Conservation (phyloP, 2,329 filamentous ascomycete genomes). For the Bipolaris bicolor region DNA sequence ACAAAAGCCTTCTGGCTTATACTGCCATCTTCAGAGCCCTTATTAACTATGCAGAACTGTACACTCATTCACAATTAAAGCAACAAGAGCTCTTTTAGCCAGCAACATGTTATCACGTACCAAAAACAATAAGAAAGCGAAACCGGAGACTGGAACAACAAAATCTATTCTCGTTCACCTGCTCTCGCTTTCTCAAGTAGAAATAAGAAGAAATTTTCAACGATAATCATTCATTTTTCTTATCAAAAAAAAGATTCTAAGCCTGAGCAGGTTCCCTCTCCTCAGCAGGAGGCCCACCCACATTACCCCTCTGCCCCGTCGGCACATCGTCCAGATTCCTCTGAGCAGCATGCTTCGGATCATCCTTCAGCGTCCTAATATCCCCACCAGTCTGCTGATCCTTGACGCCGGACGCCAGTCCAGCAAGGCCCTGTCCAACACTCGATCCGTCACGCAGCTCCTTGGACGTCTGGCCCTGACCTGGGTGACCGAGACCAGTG, state of each 20-base stretch:
- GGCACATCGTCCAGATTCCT: conserved; percentile 48
- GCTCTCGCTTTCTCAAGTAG: no score
- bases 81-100: neutral
- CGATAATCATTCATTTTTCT: neutral
- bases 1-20: no score
- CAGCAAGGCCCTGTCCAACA: conserved; percentile 54
- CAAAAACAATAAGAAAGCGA: no score
- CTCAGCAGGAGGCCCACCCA: conserved; percentile 41
- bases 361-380: conserved; percentile 33
- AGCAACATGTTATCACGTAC: neutral
- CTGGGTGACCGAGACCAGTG: conserved; percentile 60
- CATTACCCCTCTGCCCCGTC: conserved; percentile 41
- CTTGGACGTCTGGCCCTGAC: conserved; percentile 55
- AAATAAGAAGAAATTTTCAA: no score
- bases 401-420: conserved; percentile 41
- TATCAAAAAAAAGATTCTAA: neutral
- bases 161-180: neutral
- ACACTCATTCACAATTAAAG: no score
- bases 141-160: no score
- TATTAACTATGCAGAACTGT: no score
- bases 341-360: conserved; percentile 46
- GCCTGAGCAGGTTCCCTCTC: conserved; percentile 44
- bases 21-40: no score
- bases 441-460: conserved; percentile 58
- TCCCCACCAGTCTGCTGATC: conserved; percentile 17